phyloP scores from a whole-genome alignment of 768 basidiomycete species.

The Rickenella mellea region DNA sequence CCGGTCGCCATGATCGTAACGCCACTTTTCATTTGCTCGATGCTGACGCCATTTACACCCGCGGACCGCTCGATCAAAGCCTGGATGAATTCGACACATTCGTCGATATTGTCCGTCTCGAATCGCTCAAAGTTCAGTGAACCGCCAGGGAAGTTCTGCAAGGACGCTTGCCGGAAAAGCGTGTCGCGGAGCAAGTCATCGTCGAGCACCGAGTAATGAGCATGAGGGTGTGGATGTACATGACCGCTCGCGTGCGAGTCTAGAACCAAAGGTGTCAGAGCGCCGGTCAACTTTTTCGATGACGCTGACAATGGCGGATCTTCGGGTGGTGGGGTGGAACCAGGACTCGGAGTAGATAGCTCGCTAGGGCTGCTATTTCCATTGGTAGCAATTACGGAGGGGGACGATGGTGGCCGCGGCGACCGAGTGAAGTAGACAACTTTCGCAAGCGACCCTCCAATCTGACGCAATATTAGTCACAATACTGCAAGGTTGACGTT shows the following conservation, averaged over 20 bases:
- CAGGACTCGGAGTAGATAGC: constrained; percentile 27
- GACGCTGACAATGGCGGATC: constrained; percentile 17
- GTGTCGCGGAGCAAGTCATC: constrained; percentile 46
- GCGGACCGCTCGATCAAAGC: constrained; percentile 83
- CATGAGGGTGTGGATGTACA: constrained; percentile 13
- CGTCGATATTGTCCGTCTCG: constrained; percentile 82
- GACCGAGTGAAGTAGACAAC: constrained; percentile 98
- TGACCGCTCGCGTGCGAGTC: constrained; percentile 31
- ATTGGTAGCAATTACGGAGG: constrained; percentile 52
- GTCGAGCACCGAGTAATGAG: constrained; percentile 28
- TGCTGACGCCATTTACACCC: constrained; percentile 71
- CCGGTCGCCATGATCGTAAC: constrained; percentile 99
- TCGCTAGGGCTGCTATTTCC: constrained; percentile 42
- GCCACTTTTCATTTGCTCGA: constrained; percentile 82
- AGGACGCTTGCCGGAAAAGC: constrained; percentile 58
- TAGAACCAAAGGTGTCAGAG: constrained; percentile 76
- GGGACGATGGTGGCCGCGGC: constrained; percentile 73
- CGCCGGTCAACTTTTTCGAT: constrained; percentile 45
- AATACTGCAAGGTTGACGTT: constrained; percentile 5
- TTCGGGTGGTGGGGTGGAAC: constrained; percentile 20
- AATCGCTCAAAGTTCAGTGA: constrained; percentile 97
- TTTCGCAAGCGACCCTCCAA: constrained; percentile 95
- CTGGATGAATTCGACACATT: constrained; percentile 80
- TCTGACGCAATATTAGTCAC: constrained; percentile 35
- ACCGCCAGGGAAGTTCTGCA: constrained; percentile 87